Base-by-base conservation (phyloP, 495 filamentous ascomycete species). In the Aspergillus sparsus region DNA sequence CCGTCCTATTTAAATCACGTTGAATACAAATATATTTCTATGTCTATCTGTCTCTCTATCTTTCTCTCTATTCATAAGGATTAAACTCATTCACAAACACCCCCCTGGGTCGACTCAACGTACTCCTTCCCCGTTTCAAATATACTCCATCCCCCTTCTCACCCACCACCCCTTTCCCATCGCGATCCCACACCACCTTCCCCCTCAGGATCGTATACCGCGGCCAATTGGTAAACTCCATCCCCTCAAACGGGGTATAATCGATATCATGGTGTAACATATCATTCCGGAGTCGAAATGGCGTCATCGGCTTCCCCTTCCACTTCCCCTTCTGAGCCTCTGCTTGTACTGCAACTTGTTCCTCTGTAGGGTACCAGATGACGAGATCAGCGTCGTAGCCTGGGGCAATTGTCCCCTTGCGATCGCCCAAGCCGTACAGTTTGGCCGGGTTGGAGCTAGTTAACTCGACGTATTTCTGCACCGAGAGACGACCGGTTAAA, bases 211-310 rank as follows among this genome's bases (percentile, higher is more conserved):
- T 71, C 6, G 83, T 87, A 64, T 83, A 87, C 42, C 83, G 72
- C 15, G 83, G 84, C 85, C 84, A 88, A 45, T 86, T 83, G 34
- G 71, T 70, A 37, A 87, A 64, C 34, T 62, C 66, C 60, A 76
- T 75, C 3, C 83, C 83, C 69, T 87, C 85, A 61, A 79, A 88
- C 1, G 83, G 83, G 31, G 83, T 86, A 61, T 86, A 85, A 61
- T 88, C 84, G 4, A 81, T 77, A 62, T 81, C 74, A 57, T 86
- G 84, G 63, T 87, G 83, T 57, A 88, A 66, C 68, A 81, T 79
- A 9, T 68, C 67, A 49, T 87, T 83, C 36, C 55, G 80, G 32
- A 86, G 51, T 6, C 53, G 41, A 60, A 82, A 77, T 12, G 74
- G 64, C 37, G 73, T 61, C 58, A 78, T 66, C 53, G 55, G 7